phyloP scores from a whole-genome alignment of 495 filamentous ascomycete species.

The Parachaetomium inaequale region DNA sequence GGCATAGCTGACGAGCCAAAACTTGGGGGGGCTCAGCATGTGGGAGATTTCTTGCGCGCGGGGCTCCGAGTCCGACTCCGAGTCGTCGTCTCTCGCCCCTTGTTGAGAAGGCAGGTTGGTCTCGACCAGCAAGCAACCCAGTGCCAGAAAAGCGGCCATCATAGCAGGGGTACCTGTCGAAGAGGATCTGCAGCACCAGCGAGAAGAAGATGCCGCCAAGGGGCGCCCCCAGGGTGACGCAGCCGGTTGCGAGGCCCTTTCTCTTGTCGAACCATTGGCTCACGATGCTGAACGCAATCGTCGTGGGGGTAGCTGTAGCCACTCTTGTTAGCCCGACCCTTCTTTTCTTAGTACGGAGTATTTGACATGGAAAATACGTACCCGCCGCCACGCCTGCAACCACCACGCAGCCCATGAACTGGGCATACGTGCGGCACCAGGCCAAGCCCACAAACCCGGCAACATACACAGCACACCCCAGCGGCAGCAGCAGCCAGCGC shows the following conservation, averaged over 20 bases:
- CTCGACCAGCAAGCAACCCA: slow-evolving; percentile 25
- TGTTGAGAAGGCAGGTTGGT: slow-evolving; percentile 17
- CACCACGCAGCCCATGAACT: slow-evolving; percentile 30
- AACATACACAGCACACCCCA: slow-evolving; percentile 20
- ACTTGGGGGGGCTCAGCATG: slow-evolving; percentile 20
- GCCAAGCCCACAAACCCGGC: slow-evolving; percentile 29
- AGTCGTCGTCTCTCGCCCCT: neutral
- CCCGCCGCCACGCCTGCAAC: slow-evolving; percentile 28
- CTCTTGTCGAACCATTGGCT: slow-evolving; percentile 30
- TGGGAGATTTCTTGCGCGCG: neutral
- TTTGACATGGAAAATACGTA: too few relatives aligned
- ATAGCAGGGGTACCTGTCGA: slow-evolving; percentile 23
- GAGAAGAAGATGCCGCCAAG: slow-evolving; percentile 35
- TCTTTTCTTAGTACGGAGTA: neutral
- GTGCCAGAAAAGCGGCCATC: slow-evolving; percentile 17
- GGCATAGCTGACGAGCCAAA: slow-evolving; percentile 27
- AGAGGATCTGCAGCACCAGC: slow-evolving; percentile 28
- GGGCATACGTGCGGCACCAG: slow-evolving; percentile 24
- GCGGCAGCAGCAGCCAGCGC: slow-evolving; percentile 14
- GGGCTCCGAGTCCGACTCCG: neutral
- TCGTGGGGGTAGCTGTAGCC: slow-evolving; percentile 26
- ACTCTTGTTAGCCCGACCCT: slow-evolving; percentile 4
- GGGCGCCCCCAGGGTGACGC: slow-evolving; percentile 29
- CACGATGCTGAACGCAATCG: slow-evolving; percentile 26
- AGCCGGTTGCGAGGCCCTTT: slow-evolving; percentile 27